Conservation (phyloP, 306 rosid species). For the Hippophae tibetana region DNA sequence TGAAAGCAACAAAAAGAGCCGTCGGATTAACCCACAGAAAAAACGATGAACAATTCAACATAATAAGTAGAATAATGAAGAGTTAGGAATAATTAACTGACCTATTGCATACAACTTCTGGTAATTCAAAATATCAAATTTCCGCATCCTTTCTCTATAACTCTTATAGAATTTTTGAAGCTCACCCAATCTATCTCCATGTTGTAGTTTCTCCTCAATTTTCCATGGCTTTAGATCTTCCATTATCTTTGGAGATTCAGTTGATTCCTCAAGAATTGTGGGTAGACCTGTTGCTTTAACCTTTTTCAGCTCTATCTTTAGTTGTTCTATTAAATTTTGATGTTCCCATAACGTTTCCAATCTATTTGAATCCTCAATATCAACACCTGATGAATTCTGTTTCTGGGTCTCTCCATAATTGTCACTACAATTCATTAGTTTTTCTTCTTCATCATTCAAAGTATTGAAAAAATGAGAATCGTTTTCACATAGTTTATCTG, state of each 20-base stretch:
- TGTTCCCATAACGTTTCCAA: slow-evolving; percentile 87
- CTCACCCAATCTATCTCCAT: slow-evolving; percentile 40
- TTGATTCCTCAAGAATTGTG: slow-evolving; percentile 70
- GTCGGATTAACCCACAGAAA: background rate
- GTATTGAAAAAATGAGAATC: background rate
- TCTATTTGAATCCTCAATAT: slow-evolving; percentile 42
- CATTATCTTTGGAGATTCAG: slow-evolving; percentile 70
- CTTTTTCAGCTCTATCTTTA: slow-evolving; percentile 80
- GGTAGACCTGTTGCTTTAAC: slow-evolving; percentile 77
- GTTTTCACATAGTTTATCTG: background rate
- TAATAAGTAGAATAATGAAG: background rate
- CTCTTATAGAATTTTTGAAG: slow-evolving; percentile 75
- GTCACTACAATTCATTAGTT: slow-evolving; percentile 7
- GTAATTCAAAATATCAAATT: slow-evolving; percentile 89
- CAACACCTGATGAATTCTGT: slow-evolving; percentile 15
- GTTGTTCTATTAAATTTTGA: slow-evolving; percentile 79
- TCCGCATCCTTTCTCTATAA: slow-evolving; percentile 87
- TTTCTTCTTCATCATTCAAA: slow-evolving; percentile 4
- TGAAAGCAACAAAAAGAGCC: too few species aligned
- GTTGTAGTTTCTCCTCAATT: slow-evolving; percentile 66
- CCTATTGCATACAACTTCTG: slow-evolving; percentile 94
- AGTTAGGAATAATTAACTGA: slow-evolving; percentile 28
- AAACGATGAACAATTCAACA: background rate
- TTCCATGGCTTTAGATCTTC: slow-evolving; percentile 92
- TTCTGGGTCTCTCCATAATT: slow-evolving; percentile 14